Percentiles rank a stretch among this genome's conserved stretches.
These are phyloP conservation scores for Plectosphaerella sp. DNA, from an alignment of 2,329 filamentous ascomycete genomes.

Conservation along the genomic window DNA sequence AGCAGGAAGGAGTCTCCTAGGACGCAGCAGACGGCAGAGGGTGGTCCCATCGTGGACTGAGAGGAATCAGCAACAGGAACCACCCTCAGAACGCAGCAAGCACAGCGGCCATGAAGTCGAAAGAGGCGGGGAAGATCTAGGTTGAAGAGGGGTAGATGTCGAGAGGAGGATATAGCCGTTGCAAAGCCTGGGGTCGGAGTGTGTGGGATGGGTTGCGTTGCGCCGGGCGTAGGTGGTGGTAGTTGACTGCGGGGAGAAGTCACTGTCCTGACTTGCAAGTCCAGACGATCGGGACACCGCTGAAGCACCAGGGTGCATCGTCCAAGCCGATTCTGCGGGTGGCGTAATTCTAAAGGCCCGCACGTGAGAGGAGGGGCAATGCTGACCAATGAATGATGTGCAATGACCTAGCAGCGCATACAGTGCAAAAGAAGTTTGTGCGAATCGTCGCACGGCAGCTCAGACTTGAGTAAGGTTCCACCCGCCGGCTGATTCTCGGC, in stretches of 20 bases:
- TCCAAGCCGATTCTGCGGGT: no score
- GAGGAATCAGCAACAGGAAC: slow-evolving; percentile 35
- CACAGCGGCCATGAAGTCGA: slow-evolving; percentile 19
- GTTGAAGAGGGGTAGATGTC: not conserved
- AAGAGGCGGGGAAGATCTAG: not conserved
- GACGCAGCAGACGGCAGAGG: slow-evolving; percentile 39
- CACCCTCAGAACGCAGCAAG: slow-evolving; percentile 51
- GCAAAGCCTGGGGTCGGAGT: not conserved
- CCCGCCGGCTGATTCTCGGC: slow-evolving; percentile 1
- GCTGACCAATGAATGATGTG: not conserved
- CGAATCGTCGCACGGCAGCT: not conserved
- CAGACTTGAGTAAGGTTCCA: not conserved
- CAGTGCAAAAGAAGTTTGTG: not conserved
- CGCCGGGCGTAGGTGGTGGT: not conserved
- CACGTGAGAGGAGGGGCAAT: slow-evolving; percentile 7
- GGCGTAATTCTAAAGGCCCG: slow-evolving; percentile 4
- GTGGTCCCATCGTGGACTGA: slow-evolving; percentile 53
- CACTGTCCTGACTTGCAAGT: not conserved
- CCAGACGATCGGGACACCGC: not conserved
- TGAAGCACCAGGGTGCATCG: not conserved
- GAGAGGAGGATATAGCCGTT: not conserved
- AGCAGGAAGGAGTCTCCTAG: slow-evolving; percentile 11
- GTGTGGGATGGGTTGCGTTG: not conserved
- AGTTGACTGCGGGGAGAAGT: not conserved
- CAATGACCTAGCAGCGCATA: not conserved